Percentiles rank a stretch among this genome's conserved stretches.
Conservation (phyloP, 1,284 basidiomycete species). For the Ganoderma multipileum region DNA sequence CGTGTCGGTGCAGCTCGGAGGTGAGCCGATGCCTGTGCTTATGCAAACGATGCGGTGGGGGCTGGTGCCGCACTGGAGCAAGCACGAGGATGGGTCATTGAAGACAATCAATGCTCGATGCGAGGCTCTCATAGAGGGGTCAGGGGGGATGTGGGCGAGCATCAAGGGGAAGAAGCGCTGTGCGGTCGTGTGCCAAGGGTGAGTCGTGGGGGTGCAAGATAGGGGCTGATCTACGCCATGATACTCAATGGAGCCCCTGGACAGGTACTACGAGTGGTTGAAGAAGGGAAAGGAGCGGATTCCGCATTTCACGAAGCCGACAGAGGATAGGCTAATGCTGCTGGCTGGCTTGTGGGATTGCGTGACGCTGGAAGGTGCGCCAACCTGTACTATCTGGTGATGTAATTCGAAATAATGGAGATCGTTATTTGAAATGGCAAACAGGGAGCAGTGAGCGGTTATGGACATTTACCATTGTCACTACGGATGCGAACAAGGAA, state of each 20-base stretch:
- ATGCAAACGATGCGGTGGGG: conserved; percentile 92
- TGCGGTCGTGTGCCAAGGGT: conserved; percentile 83
- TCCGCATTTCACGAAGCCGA: conserved; percentile 82
- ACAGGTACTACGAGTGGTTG: conserved; percentile 92
- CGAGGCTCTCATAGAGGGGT: conserved; percentile 79
- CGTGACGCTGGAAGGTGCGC: conserved; percentile 66
- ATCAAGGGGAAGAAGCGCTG: conserved; percentile 84
- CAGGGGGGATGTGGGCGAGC: conserved; percentile 79
- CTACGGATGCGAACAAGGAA: conserved; percentile 74
- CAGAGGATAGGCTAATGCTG: conserved; percentile 76
- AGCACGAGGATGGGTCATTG: conserved; percentile 71
- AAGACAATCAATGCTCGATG: conserved; percentile 91
- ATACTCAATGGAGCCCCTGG: conserved; percentile 18
- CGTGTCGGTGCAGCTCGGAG: conserved; percentile 2
- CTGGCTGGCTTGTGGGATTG: conserved; percentile 91
- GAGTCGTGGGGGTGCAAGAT: conserved; percentile 29
- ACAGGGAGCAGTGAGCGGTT: conserved; percentile 64
- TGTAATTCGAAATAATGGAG: neutral
- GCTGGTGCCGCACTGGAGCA: conserved; percentile 86
- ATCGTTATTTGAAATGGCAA: neutral
- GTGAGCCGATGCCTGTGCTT: conserved; percentile 38
- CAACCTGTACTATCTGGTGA: conserved; percentile 19
- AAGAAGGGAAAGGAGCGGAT: conserved; percentile 80
- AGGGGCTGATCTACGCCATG: neutral
- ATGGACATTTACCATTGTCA: conserved; percentile 91